A percentile compares a stretch with the other conserved stretches of the same genome.
phyloP scores from a whole-genome alignment of 2,329 filamentous ascomycete genomes.

The Microcera coccophila region DNA sequence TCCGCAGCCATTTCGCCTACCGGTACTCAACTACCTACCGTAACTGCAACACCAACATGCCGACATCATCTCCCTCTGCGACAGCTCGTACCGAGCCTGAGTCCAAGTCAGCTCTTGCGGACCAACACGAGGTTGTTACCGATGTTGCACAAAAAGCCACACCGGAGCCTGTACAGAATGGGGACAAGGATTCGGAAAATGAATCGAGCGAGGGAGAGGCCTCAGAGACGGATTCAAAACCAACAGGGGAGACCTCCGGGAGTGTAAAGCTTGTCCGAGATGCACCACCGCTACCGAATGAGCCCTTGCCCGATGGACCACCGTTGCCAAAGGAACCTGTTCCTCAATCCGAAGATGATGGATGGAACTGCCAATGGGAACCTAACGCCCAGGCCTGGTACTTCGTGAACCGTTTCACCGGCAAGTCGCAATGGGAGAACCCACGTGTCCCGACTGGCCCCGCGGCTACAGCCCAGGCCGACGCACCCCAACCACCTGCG shows the following conservation, averaged over 20 bases:
- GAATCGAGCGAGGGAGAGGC: slow-evolving; percentile 18
- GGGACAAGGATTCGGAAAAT: slow-evolving; percentile 2
- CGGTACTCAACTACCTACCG: not conserved
- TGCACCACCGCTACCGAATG: slow-evolving; percentile 33
- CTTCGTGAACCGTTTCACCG: slow-evolving; percentile 79
- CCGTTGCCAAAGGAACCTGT: slow-evolving; percentile 42
- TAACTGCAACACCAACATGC: slow-evolving; percentile 11
- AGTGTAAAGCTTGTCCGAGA: not conserved
- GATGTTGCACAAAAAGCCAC: slow-evolving; percentile 10
- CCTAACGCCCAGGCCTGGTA: slow-evolving; percentile 65
- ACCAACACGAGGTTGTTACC: slow-evolving; percentile 6
- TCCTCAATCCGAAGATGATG: slow-evolving; percentile 60
- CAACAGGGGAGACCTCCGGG: not conserved
- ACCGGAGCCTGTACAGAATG: slow-evolving; percentile 9
- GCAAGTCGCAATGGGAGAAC: slow-evolving; percentile 78
- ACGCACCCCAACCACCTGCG: slow-evolving; percentile 29
- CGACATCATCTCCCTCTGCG: slow-evolving; percentile 13
- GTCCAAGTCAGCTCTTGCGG: slow-evolving; percentile 10
- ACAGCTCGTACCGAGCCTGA: slow-evolving; percentile 10
- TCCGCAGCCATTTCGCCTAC: not conserved
- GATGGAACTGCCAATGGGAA: slow-evolving; percentile 82
- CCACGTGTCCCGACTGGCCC: slow-evolving; percentile 61
- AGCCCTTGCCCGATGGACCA: slow-evolving; percentile 30
- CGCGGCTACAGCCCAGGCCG: slow-evolving; percentile 24
- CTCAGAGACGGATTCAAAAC: slow-evolving; percentile 27